Evolutionary conservation across 345 rosid genomes (phyloP), one percentile per base, ranked within the genome.

Genomic region (Citrus reticulata): DNA sequence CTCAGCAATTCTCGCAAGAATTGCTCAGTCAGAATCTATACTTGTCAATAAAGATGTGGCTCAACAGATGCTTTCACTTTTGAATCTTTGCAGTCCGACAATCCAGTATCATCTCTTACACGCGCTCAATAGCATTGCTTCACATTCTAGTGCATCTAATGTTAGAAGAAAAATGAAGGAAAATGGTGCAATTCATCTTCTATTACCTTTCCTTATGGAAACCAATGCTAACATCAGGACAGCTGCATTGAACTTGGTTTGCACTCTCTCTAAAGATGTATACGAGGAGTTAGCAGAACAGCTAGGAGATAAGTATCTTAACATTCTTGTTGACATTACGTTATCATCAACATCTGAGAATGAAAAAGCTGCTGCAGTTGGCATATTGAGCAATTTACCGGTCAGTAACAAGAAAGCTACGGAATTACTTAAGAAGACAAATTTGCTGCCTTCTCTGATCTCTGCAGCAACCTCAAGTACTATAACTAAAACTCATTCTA

Each of bases 21-120:
- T 92, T 68, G 90, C 93, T 29, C 86, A 89, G 78, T 90, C 92
- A 0, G 92, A 88, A 65, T 79, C 90, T 7, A 80, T 87, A 68
- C 89, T 92, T n/a, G 88, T 89, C 51, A 88, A 88, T 71, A 73
- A 80, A 67, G 90, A 88, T 60, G 90, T 88, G 42, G 93, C 93
- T 70, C 93, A 87, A 82, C 93, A 92, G 86, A 92, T 92, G 92
- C 88, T 92, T 51, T 88, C 91, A 2, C 96, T 92, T 74, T 63
- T 92, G 84, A 92, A 89, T 78, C 88, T 89, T 30, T 89, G 90
- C 16, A 89, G 90, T 78, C 88, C 93, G 13, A 72, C 73, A 2
- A 88, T 88, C 77, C 90, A 90, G 80, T 66, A 25, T 83, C 89
- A 92, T 83, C 91, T 92, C 46, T 77, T 92, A 39, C 87, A 88